Evolutionary conservation across 73 alveolate genomes (phyloP).

Genomic region (Uronychia setigera): DNA sequence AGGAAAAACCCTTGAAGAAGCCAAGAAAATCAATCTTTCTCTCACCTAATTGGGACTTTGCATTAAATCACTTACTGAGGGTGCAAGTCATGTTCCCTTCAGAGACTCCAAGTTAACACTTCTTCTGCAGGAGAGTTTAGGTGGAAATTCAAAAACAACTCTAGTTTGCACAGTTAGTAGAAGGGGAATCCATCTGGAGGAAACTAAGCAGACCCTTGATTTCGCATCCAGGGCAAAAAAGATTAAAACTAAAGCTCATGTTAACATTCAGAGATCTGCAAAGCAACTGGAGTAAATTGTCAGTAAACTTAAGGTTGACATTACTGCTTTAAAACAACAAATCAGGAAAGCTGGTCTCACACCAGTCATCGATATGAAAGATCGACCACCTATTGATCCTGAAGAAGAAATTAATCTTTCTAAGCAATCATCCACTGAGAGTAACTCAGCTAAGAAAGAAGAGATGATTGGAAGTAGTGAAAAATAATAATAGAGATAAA

Average conservation of each 20-base stretch:
- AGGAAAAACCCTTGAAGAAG: slow-evolving; percentile 88
- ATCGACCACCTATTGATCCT: not conserved
- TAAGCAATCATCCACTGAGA: not conserved
- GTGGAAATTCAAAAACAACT: slow-evolving; percentile 90
- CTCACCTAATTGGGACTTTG: slow-evolving; percentile 85
- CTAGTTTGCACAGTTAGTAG: slow-evolving; percentile 88
- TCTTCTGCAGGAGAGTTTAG: slow-evolving; percentile 85
- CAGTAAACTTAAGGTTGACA: slow-evolving; percentile 56
- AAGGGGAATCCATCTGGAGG: slow-evolving; percentile 82
- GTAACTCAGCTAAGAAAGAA: no score
- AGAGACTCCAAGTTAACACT: slow-evolving; percentile 85
- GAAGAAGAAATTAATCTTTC: slow-evolving; percentile 14
- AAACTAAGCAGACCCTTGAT: slow-evolving; percentile 79
- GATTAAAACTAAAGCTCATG: slow-evolving; percentile 67
- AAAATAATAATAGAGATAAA: not conserved
- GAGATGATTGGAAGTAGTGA: not conserved
- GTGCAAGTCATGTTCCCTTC: slow-evolving; percentile 50
- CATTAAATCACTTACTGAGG: slow-evolving; percentile 80
- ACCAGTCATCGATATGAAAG: slow-evolving; percentile 37
- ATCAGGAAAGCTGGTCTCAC: slow-evolving; percentile 24
- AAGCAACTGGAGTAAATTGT: slow-evolving; percentile 68
- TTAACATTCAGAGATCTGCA: slow-evolving; percentile 72
- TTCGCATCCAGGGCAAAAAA: slow-evolving; percentile 71
- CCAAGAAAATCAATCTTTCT: slow-evolving; percentile 90
- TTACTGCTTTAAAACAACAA: slow-evolving; percentile 26